A percentile compares a stretch with the other conserved stretches of the same genome.
phyloP scores from a whole-genome alignment of 1,139 yeast species.

The Wickerhamomyces sp. region DNA sequence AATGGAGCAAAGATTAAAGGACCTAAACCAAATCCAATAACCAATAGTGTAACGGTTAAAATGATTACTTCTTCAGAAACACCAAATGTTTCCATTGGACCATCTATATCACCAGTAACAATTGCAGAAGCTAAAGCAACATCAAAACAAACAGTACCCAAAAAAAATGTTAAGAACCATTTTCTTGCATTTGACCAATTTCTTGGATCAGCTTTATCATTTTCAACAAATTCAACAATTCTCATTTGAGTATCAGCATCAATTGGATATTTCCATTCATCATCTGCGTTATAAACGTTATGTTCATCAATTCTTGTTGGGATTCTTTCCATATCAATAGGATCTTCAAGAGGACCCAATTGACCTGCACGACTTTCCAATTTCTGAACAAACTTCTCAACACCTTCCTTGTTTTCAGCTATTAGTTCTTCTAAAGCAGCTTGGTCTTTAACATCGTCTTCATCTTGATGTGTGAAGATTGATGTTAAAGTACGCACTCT shows the following conservation, averaged over 20 bases:
- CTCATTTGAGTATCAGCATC: conserved; percentile 52
- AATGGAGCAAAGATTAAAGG: conserved; percentile 41
- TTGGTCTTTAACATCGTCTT: conserved; percentile 21
- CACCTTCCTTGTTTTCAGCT: conserved; percentile 31
- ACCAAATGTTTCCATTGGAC: conserved; percentile 47
- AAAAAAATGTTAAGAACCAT: conserved; percentile 50
- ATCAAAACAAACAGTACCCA: conserved; percentile 51
- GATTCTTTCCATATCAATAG: conserved; percentile 39
- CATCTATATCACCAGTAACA: conserved; percentile 53
- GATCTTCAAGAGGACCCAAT: conserved; percentile 51
- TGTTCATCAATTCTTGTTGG: conserved; percentile 22
- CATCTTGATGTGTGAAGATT: conserved; percentile 5
- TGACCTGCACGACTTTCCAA: conserved; percentile 34
- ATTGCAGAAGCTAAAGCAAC: conserved; percentile 59
- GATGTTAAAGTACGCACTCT: conserved; percentile 11
- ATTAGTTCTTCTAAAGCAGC: conserved; percentile 27
- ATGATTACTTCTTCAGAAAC: conserved; percentile 54
- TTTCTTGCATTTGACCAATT: conserved; percentile 41
- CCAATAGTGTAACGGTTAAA: conserved; percentile 53
- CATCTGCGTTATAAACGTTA: conserved; percentile 36
- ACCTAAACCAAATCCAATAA: conserved; percentile 43
- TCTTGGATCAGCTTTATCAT: conserved; percentile 56
- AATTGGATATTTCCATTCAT: conserved; percentile 55
- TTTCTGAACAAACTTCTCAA: conserved; percentile 29
- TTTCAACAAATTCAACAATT: conserved; percentile 51